Percentiles rank a stretch among this genome's conserved stretches.
Conservation (phyloP, 164 flowering plant species). For the Amborella trichopoda region DNA sequence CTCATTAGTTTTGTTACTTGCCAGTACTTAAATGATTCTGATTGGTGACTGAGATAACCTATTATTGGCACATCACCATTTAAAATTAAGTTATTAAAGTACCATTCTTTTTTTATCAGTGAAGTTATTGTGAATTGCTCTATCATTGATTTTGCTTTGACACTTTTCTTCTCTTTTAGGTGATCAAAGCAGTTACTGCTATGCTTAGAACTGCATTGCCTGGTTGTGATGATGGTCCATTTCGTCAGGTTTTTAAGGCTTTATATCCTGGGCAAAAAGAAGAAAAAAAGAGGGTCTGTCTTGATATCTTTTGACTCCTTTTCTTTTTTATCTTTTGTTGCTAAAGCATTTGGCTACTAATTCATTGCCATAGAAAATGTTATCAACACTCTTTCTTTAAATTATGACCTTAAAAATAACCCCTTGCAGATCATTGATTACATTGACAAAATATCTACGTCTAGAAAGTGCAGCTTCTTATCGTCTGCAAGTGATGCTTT, state of each 20-base stretch:
- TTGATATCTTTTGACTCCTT: background rate
- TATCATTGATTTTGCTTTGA: background rate
- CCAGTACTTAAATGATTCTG: too few species aligned
- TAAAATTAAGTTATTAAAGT: too few species aligned
- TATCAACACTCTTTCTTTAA: background rate
- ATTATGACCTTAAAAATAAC: background rate
- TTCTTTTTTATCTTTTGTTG: background rate
- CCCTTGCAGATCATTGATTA: slow-evolving; percentile 59
- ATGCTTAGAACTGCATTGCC: slow-evolving; percentile 69
- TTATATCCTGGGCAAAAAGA: slow-evolving; percentile 72
- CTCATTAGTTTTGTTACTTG: too few species aligned
- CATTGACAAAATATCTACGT: slow-evolving; percentile 59
- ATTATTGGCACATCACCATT: too few species aligned
- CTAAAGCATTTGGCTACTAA: background rate
- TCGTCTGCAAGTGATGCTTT: slow-evolving; percentile 75
- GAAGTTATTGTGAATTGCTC: background rate
- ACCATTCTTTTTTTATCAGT: too few species aligned
- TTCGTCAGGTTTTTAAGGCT: slow-evolving; percentile 76
- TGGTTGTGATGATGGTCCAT: slow-evolving; percentile 72
- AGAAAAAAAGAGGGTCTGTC: slow-evolving; percentile 63
- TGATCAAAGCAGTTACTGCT: slow-evolving; percentile 58
- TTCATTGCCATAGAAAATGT: background rate
- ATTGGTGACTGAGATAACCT: too few species aligned
- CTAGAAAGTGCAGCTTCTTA: slow-evolving; percentile 61
- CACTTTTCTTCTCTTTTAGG: slow-evolving; percentile 22